Percentiles rank a stretch among this genome's conserved stretches.
These are phyloP conservation scores for Nepenthes mirabilis DNA, from an alignment of 148 eudicot genomes.

Conservation along the genomic window DNA sequence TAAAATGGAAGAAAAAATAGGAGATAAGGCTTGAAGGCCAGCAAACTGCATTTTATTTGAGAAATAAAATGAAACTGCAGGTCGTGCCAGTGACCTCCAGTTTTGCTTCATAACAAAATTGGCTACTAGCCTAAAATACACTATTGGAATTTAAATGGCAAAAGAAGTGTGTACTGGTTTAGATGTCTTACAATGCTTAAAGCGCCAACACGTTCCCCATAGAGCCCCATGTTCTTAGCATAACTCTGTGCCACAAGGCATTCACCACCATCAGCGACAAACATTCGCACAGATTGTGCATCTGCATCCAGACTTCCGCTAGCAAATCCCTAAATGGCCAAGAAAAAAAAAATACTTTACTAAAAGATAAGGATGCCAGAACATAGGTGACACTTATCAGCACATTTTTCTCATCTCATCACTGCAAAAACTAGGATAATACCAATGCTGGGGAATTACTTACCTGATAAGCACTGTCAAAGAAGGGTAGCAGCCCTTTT, in stretches of 20 bases:
- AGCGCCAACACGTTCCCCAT: constrained; percentile 98
- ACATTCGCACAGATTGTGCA: constrained; percentile 80
- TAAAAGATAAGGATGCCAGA: background rate
- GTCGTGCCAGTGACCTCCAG: too few relatives aligned
- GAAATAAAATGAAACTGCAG: too few relatives aligned
- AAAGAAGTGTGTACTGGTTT: background rate
- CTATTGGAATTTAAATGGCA: background rate
- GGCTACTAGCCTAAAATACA: background rate
- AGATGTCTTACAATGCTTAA: constrained; percentile 69
- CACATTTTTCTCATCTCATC: background rate
- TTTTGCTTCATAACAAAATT: background rate
- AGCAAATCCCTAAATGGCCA: constrained; percentile 67
- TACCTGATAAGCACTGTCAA: constrained; percentile 99
- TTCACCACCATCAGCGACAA: constrained; percentile 93
- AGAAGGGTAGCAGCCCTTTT: constrained; percentile 70
- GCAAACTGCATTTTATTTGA: too few relatives aligned
- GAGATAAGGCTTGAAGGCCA: background rate
- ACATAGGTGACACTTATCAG: background rate
- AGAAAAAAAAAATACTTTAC: background rate
- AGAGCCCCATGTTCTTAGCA: constrained; percentile 97
- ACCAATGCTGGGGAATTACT: background rate
- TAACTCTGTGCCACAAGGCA: constrained; percentile 92
- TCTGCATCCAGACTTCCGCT: constrained; percentile 89
- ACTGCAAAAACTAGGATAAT: background rate
- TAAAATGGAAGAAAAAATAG: too few relatives aligned